These are phyloP conservation scores for Cupressus sempervirens DNA, from an alignment of 75 land plant species.

Conservation along the genomic window DNA sequence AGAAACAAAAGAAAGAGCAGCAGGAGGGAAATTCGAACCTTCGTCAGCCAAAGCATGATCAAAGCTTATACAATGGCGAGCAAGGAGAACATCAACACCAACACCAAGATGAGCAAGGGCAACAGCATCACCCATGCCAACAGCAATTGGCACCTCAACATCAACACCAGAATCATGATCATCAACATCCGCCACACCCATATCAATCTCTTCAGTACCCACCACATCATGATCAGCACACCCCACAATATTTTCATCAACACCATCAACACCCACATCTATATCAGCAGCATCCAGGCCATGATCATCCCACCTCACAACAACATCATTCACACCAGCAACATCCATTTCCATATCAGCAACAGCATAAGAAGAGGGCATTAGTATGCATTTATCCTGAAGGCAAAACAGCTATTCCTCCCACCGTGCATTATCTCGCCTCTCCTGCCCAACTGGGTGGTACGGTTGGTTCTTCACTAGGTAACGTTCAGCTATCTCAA, in stretches of 20 bases:
- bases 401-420: background rate
- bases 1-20: background rate
- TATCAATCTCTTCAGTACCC: background rate
- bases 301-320: background rate
- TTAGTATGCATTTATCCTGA: background rate
- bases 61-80: background rate
- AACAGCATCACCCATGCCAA: background rate
- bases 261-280: background rate
- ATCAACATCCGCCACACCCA: background rate
- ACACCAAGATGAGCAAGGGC: background rate
- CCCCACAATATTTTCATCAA: background rate
- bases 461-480: background rate
- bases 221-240: background rate
- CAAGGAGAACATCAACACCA: background rate
- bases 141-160: background rate
- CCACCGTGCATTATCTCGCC: background rate
- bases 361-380: background rate
- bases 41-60: background rate
- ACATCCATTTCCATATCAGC: background rate
- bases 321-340: background rate
- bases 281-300: background rate
- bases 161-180: background rate
- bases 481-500: background rate
- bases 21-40: background rate
- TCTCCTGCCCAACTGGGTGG: background rate